Base-by-base conservation (phyloP, 345 rosid genomes). In the Hibiscus mutabilis region DNA sequence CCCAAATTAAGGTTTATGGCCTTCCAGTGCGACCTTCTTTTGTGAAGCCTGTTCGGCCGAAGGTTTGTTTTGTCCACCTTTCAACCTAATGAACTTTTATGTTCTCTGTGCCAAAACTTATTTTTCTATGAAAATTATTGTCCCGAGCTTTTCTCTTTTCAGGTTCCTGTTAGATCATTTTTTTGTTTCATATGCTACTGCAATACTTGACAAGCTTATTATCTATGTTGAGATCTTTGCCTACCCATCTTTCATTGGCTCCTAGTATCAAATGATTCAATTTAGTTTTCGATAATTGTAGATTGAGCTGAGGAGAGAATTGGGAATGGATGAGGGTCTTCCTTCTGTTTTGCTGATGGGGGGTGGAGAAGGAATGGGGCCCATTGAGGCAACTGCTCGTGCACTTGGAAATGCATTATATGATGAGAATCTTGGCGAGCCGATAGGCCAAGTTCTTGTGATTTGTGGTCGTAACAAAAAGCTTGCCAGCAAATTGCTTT, bases 281-380 rank as follows among this genome's bases (percentile, higher is more conserved):
- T 13, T 58, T 68, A 57, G 1, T 22, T 16, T 68, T 31, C 19
- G 14, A 21, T 14, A 53, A 74, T 75, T 74, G 15, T 79, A 89
- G 96, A 82, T 77, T 40, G 95, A 92, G 47, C 80, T 96, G 71
- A 84, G 93, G 82, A 89, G 85, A 75, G 96, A 91, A 70, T 85
- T 89, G 29, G 95, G 91, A 40, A 89, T 96, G 99, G 92, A 92
- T 77, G 91, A 84, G 80, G 83, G 84, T 76, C 98, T 96, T 79
- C 99, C 99, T 22, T 94, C 99, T 68, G 98, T 91, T 47, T 77
- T 96, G 75, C 80, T 96, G 71, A 96, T 92, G 98, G 99, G 99
- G 15, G 99, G 99, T 81, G 99, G 98, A 64, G 99, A 96, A 85
- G 99, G 99, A 56, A 96, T 96, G 99, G 99, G 98, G 10, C 99